Conservation (phyloP, 345 rosid genomes). For the Citrus maxima region DNA sequence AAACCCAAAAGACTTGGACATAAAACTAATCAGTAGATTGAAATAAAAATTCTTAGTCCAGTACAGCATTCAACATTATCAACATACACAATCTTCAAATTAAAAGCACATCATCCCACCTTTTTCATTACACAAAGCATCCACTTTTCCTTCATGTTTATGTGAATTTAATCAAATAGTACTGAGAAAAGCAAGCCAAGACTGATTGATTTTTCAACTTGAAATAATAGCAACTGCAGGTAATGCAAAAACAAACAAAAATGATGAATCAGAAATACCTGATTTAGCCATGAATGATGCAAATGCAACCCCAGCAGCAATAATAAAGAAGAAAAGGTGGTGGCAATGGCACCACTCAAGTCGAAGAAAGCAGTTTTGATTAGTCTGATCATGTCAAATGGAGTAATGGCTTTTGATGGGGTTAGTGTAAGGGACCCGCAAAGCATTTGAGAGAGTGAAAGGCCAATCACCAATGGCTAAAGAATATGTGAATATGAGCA, state of each 20-base stretch:
- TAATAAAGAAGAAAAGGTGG: constrained; percentile 19
- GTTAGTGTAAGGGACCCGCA: constrained; percentile 56
- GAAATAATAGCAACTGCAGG: background rate
- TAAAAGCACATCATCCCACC: background rate
- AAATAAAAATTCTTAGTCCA: background rate
- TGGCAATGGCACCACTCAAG: constrained; percentile 18
- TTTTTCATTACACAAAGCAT: background rate
- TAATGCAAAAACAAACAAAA: background rate
- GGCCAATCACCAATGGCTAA: constrained; percentile 9
- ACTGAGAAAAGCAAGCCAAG: background rate
- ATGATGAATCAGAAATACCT: constrained; percentile 26
- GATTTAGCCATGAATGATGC: constrained; percentile 36
- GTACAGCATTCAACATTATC: background rate
- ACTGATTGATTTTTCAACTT: background rate
- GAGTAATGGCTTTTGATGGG: constrained; percentile 16
- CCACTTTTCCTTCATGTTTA: background rate
- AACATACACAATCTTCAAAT: background rate
- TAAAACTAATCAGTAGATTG: background rate
- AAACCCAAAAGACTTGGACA: background rate
- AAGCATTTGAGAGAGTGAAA: constrained; percentile 28
- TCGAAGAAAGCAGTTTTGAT: constrained; percentile 26
- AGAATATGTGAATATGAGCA: constrained; percentile 25
- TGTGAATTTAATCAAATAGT: background rate
- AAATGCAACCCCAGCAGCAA: constrained; percentile 13
- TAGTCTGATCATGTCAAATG: background rate